Evolutionary conservation across 192 early-diverging fungal species (phyloP).

Genomic region (Rhizophagus sp.): DNA sequence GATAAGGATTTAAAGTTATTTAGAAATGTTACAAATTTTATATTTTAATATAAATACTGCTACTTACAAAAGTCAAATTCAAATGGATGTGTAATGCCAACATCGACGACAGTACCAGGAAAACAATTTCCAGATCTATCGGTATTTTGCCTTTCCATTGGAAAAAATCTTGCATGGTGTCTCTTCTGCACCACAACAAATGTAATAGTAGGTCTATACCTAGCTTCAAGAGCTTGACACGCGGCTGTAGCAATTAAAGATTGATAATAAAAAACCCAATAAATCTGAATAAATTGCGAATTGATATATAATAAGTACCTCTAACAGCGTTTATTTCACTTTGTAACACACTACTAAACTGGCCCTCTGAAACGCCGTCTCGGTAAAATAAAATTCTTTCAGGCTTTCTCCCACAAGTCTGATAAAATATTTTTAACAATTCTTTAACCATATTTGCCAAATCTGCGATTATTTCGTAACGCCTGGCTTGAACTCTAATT

Average conservation of each 20-base stretch:
- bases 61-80: slow-evolving; percentile 82
- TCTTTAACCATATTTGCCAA: slow-evolving; percentile 68
- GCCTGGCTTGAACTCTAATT: slow-evolving; percentile 65
- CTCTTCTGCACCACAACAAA: slow-evolving; percentile 87
- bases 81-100: slow-evolving; percentile 70
- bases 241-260: slow-evolving; percentile 49
- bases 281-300: not conserved
- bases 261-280: not conserved
- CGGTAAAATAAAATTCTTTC: slow-evolving; percentile 85
- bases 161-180: slow-evolving; percentile 88
- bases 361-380: slow-evolving; percentile 89
- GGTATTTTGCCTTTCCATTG: slow-evolving; percentile 53
- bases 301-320: slow-evolving; percentile 19
- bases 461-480: slow-evolving; percentile 72
- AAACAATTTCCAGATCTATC: slow-evolving; percentile 80
- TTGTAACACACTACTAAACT: slow-evolving; percentile 73
- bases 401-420: slow-evolving; percentile 69
- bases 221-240: slow-evolving; percentile 60
- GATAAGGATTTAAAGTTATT: not conserved
- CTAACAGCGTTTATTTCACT: slow-evolving; percentile 71
- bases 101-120: slow-evolving; percentile 82
- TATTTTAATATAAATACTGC: not conserved
- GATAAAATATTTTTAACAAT: slow-evolving; percentile 67
- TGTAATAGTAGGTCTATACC: slow-evolving; percentile 79
- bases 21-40: not conserved